phyloP scores from a whole-genome alignment of 1,284 basidiomycete species.

The Athelia sp. region DNA sequence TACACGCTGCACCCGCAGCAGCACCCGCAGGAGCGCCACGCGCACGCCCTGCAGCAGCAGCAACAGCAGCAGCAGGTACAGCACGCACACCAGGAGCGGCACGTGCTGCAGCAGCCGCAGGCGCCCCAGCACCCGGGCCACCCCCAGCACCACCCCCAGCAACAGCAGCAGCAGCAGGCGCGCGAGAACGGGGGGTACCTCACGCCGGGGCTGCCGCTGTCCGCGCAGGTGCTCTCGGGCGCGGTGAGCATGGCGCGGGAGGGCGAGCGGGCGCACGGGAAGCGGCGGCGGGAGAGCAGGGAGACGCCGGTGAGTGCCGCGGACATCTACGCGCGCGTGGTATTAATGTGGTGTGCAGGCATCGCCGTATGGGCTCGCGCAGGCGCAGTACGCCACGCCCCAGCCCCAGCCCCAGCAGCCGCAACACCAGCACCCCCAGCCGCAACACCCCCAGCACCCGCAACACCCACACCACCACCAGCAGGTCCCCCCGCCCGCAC shows the following conservation, averaged over 20 bases:
- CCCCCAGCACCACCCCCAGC: not conserved
- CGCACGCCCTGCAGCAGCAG: not conserved
- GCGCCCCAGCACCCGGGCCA: not conserved
- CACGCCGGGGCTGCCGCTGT: conserved; percentile 37
- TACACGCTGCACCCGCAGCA: not conserved
- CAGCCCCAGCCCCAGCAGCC: conserved; percentile 13
- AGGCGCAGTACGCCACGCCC: conserved; percentile 13
- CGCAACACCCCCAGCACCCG: conserved; percentile 9
- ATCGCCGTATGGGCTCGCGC: not conserved
- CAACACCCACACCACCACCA: conserved; percentile 14
- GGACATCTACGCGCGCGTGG: too few relatives aligned
- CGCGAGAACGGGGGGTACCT: conserved; percentile 35
- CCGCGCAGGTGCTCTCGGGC: conserved; percentile 32
- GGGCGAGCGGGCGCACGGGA: conserved; percentile 31
- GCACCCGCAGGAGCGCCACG: not conserved
- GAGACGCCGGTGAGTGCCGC: too few relatives aligned
- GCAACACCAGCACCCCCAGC: conserved; percentile 28
- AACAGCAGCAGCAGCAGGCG: conserved; percentile 15
- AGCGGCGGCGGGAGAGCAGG: conserved; percentile 10
- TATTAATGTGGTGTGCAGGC: not conserved
- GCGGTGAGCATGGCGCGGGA: conserved; percentile 24
- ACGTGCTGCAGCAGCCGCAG: not conserved
- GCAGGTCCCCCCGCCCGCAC: conserved; percentile 7
- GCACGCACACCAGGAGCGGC: too few relatives aligned
- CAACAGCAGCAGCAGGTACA: conserved; percentile 11